A percentile compares a stretch with the other conserved stretches of the same genome.
Conservation (phyloP, 805 yeast genomes). For the Aciculoconidium aculeatum region DNA sequence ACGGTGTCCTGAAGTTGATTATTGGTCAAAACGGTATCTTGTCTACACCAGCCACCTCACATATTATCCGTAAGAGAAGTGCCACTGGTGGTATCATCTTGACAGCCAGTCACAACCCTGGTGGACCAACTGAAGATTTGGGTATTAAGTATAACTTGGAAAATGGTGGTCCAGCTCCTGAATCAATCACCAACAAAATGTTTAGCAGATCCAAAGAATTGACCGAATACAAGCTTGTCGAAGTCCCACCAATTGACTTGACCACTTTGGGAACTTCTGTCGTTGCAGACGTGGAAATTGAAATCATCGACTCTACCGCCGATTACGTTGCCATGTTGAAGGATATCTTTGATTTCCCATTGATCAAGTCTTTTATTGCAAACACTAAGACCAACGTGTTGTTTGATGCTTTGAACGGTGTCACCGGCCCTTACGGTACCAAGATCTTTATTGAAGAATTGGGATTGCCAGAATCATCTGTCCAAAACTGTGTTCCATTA, state of each 20-base stretch:
- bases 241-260: conserved; percentile 63
- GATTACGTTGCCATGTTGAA: conserved; percentile 78
- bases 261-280: conserved; percentile 44
- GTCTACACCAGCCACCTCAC: conserved; percentile 96
- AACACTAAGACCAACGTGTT: conserved; percentile 51
- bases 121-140: conserved; percentile 87
- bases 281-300: conserved; percentile 58
- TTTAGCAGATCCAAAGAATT: conserved; percentile 62
- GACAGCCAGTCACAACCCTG: conserved; percentile 97
- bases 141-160: conserved; percentile 94
- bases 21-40: conserved; percentile 85
- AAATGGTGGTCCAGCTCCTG: conserved; percentile 99
- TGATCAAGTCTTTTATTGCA: conserved; percentile 66
- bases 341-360: conserved; percentile 78
- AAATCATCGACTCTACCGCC: conserved; percentile 74
- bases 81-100: conserved; percentile 93
- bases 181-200: conserved; percentile 82
- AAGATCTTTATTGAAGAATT: conserved; percentile 80
- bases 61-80: conserved; percentile 68
- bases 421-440: conserved; percentile 93
- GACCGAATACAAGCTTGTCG: conserved; percentile 53
- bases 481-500: conserved; percentile 75
- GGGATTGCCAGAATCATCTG: conserved; percentile 61
- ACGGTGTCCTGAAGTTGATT: conserved; percentile 79
- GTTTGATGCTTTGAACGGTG: conserved; percentile 91